Conservation (phyloP, 2,329 filamentous ascomycete species). For the Apiospora marii region DNA sequence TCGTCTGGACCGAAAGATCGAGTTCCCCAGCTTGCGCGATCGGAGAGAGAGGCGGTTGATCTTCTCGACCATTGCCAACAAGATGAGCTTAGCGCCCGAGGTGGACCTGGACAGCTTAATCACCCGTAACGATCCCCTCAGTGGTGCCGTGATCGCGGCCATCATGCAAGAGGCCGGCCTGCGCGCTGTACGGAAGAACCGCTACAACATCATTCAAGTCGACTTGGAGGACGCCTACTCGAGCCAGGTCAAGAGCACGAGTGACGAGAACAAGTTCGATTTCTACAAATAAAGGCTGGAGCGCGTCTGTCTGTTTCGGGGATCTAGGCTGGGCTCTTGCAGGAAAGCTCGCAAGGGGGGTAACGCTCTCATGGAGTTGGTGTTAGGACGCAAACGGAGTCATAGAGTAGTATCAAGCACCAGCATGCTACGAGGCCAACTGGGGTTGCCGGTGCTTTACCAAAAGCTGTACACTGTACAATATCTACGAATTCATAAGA, state of each 20-base stretch:
- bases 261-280: conserved; percentile 79
- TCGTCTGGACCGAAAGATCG: conserved; percentile 96
- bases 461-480: conserved; percentile 26
- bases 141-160: conserved; percentile 93
- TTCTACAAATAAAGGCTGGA: conserved; percentile 79
- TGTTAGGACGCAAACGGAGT: conserved; percentile 18
- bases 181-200: conserved; percentile 93
- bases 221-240: conserved; percentile 98
- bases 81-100: conserved; percentile 97
- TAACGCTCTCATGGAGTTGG: conserved; percentile 16
- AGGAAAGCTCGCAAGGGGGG: not conserved
- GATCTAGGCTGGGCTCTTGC: not conserved
- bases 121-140: conserved; percentile 93
- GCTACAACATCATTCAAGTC: conserved; percentile 98
- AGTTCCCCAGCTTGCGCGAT: conserved; percentile 95
- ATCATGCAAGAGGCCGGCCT: conserved; percentile 99
- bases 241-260: conserved; percentile 87
- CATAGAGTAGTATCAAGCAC: conserved; percentile 14
- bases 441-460: conserved; percentile 11
- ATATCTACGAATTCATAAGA: conserved; percentile 28
- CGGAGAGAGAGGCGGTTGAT: conserved; percentile 94
- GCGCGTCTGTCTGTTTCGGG: conserved; percentile 5
- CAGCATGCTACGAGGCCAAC: conserved; percentile 1
- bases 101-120: conserved; percentile 97
- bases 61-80: conserved; percentile 94